A percentile compares a stretch with the other conserved stretches of the same genome.
phyloP scores from a whole-genome alignment of 192 early-diverging fungal species.

The Jimgerdemannia flammicorona region DNA sequence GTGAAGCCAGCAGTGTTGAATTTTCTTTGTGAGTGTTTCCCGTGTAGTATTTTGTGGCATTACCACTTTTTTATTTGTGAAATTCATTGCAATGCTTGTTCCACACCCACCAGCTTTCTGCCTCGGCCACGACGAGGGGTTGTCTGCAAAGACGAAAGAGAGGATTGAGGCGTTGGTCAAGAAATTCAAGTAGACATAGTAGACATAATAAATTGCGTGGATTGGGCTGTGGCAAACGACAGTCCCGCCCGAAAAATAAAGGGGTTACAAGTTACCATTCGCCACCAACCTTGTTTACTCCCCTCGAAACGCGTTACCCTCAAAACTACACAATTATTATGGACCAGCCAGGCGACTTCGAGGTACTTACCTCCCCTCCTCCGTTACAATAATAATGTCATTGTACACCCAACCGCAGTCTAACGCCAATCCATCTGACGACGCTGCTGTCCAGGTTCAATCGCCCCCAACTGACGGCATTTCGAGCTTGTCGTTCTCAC shows the following conservation, averaged over 20 bases:
- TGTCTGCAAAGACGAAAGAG: background rate
- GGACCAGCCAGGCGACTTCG: background rate
- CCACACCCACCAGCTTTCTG: too few relatives aligned
- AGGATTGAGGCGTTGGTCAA: background rate
- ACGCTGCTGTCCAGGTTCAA: background rate
- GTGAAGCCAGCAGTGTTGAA: conserved; percentile 22
- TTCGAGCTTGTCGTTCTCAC: conserved; percentile 76
- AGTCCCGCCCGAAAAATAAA: background rate
- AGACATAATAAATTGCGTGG: background rate
- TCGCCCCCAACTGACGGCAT: conserved; percentile 71
- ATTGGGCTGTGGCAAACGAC: background rate
- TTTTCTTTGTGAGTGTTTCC: conserved; percentile 29
- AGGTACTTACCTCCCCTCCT: background rate
- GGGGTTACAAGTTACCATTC: background rate
- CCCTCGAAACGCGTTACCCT: background rate
- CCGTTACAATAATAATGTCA: background rate
- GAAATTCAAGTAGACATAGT: background rate
- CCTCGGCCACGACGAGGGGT: too few relatives aligned
- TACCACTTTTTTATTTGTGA: too few relatives aligned
- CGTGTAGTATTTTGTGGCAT: too few relatives aligned
- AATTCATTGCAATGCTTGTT: too few relatives aligned
- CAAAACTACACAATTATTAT: background rate
- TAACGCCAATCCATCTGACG: background rate
- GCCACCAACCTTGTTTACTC: too few relatives aligned
- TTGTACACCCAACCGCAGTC: background rate